These are phyloP conservation scores for Ceratocystis ficicola DNA, from an alignment of 2,329 filamentous ascomycete species.

Conservation along the genomic window DNA sequence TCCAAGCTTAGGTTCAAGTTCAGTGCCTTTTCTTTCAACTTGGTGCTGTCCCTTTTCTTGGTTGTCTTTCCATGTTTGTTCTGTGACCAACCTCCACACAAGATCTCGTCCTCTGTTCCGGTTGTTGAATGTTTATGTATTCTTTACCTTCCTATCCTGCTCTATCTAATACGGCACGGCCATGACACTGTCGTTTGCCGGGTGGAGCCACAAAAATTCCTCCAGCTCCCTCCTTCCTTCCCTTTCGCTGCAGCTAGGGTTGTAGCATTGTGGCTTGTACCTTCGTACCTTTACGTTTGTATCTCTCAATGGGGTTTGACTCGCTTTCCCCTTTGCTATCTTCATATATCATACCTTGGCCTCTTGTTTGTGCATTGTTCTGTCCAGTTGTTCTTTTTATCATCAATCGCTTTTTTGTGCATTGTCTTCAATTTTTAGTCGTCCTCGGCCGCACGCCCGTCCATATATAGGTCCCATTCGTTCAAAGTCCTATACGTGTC, in stretches of 20 bases:
- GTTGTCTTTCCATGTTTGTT: no score
- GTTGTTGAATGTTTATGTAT: no score
- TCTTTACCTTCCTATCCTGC: not conserved
- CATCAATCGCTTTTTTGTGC: no score
- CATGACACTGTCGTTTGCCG: not conserved
- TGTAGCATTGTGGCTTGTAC: not conserved
- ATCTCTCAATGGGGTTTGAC: not conserved
- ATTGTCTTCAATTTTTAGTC: not conserved
- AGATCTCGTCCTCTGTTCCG: not conserved
- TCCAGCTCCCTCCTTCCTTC: not conserved
- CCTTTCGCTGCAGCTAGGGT: not conserved
- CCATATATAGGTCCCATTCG: not conserved
- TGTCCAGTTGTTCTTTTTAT: no score
- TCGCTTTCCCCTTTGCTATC: not conserved
- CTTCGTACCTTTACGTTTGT: not conserved
- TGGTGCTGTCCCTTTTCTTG: no score
- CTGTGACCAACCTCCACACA: no score
- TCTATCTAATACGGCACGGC: not conserved
- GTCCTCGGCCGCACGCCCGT: not conserved
- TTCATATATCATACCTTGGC: not conserved
- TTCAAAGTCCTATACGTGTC: not conserved
- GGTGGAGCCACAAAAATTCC: not conserved
- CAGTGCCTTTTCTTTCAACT: no score
- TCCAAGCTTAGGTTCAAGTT: no score
- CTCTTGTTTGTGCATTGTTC: not conserved